Percentiles rank a stretch among this genome's conserved stretches.
Conservation (phyloP, 495 filamentous ascomycete genomes). For the Glarea lozoyensis region DNA sequence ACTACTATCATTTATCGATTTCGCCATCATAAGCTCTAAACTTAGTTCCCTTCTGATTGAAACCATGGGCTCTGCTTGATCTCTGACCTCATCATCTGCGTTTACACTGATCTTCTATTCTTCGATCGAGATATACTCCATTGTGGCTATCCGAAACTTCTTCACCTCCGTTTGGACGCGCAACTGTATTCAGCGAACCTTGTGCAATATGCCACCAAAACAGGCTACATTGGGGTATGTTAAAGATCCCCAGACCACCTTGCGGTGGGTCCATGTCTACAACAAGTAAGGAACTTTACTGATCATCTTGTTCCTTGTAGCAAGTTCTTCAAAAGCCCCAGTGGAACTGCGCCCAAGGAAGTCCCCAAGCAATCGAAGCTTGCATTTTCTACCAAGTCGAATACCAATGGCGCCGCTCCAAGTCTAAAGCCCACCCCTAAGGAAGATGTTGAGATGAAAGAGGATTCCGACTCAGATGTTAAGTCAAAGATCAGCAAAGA, state of each 20-base stretch:
- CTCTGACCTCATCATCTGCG: too few relatives aligned
- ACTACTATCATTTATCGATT: too few relatives aligned
- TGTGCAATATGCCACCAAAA: conserved; percentile 47
- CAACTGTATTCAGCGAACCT: too few relatives aligned
- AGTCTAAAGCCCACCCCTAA: conserved; percentile 12
- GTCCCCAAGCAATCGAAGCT: conserved; percentile 67
- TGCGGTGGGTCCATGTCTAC: conserved; percentile 57
- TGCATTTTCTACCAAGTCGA: conserved; percentile 49
- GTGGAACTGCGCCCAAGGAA: conserved; percentile 33
- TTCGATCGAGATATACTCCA: not conserved
- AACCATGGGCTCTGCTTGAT: too few relatives aligned
- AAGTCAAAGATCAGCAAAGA: conserved; percentile 12
- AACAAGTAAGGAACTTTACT: not conserved
- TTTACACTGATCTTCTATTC: too few relatives aligned
- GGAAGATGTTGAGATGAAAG: conserved; percentile 20
- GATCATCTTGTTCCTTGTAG: conserved; percentile 32
- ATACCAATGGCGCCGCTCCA: conserved; percentile 6
- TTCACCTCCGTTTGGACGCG: too few relatives aligned
- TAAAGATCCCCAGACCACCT: conserved; percentile 64
- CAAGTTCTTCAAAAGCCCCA: conserved; percentile 59
- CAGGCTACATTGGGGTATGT: conserved; percentile 95
- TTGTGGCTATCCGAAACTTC: conserved; percentile 19
- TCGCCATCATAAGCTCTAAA: too few relatives aligned
- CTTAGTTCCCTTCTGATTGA: too few relatives aligned
- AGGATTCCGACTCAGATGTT: conserved; percentile 19